phyloP scores from a whole-genome alignment of 2,329 filamentous ascomycete species.

The Cladosporium sp. region DNA sequence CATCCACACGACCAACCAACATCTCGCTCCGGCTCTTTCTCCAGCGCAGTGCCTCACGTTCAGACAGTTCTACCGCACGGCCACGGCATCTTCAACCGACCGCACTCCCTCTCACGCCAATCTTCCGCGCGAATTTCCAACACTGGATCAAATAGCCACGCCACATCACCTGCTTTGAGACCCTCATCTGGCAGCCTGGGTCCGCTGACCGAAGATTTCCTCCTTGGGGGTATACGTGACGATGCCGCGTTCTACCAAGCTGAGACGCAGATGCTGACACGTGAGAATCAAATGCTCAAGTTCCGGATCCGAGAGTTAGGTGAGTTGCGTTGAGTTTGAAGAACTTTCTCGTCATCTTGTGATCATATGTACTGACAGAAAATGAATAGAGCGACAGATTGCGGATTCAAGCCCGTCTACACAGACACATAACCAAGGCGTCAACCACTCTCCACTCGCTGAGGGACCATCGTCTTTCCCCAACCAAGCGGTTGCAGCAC shows the following conservation, averaged over 20 bases:
- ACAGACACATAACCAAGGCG: neutral
- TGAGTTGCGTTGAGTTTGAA: conserved; percentile 33
- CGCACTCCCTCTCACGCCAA: conserved; percentile 44
- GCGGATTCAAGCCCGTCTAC: conserved; percentile 14
- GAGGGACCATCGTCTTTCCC: conserved; percentile 19
- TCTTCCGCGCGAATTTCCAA: conserved; percentile 41
- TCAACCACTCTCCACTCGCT: conserved; percentile 20
- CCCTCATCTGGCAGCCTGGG: conserved; percentile 56
- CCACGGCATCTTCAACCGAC: conserved; percentile 30
- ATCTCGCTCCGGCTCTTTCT: conserved; percentile 24
- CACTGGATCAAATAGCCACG: conserved; percentile 23
- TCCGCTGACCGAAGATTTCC: conserved; percentile 53
- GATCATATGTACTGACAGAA: neutral
- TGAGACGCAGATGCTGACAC: conserved; percentile 73
- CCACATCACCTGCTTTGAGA: conserved; percentile 49
- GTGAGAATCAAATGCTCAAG: conserved; percentile 82
- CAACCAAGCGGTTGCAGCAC: neutral
- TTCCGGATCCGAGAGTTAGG: conserved; percentile 72
- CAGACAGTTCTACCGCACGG: conserved; percentile 8
- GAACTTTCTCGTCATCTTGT: neutral
- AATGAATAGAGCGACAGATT: conserved; percentile 23
- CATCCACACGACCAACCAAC: conserved; percentile 38
- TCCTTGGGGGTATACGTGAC: conserved; percentile 62
- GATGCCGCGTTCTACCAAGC: conserved; percentile 80
- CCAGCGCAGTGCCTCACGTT: conserved; percentile 22